These are phyloP conservation scores for Colletotrichum sp. DNA, from an alignment of 2,329 filamentous ascomycete species.

Conservation along the genomic window DNA sequence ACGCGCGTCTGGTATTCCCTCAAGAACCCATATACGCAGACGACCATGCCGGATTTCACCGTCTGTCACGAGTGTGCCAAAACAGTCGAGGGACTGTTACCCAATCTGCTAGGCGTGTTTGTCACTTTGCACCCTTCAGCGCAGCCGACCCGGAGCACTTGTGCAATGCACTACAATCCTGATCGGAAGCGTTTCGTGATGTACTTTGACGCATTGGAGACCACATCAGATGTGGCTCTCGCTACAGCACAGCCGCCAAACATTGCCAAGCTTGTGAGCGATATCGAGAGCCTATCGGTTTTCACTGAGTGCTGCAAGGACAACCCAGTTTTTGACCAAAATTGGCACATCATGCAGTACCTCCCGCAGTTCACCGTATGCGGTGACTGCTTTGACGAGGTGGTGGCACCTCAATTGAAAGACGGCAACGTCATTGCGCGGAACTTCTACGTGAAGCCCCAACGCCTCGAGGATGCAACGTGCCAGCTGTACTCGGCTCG, in stretches of 20 bases:
- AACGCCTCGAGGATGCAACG: conserved; percentile 57
- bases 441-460: conserved; percentile 68
- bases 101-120: conserved; percentile 73
- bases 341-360: conserved; percentile 80
- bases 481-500: conserved; percentile 84
- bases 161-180: conserved; percentile 68
- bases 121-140: conserved; percentile 52
- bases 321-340: conserved; percentile 62
- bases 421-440: conserved; percentile 61
- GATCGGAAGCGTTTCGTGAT: conserved; percentile 60
- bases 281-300: conserved; percentile 63
- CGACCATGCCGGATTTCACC: conserved; percentile 72
- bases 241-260: conserved; percentile 55
- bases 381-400: conserved; percentile 82
- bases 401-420: conserved; percentile 72
- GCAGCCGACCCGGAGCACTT: conserved; percentile 59
- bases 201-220: conserved; percentile 68
- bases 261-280: conserved; percentile 65
- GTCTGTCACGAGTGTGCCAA: conserved; percentile 78
- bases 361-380: conserved; percentile 84
- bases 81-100: conserved; percentile 75
- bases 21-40: conserved; percentile 68
- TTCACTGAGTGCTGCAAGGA: conserved; percentile 71
- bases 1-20: conserved; percentile 78
- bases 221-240: conserved; percentile 56